Evolutionary conservation across 1,284 basidiomycete genomes (phyloP), one percentile per base, ranked within the genome.

Genomic region (Cutaneotrichosporon sp.): DNA sequence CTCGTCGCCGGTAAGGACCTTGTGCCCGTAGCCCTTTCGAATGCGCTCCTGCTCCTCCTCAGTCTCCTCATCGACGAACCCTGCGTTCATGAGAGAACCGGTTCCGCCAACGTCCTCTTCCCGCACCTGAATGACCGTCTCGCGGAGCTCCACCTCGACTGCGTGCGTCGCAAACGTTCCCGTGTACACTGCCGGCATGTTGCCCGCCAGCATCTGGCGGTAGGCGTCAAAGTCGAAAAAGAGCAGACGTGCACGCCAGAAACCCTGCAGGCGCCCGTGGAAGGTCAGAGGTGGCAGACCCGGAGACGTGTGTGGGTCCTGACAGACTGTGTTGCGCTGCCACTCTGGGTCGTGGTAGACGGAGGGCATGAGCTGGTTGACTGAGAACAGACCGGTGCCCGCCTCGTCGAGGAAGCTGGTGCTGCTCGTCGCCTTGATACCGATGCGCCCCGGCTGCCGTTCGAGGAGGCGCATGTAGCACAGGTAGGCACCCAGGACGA

Each of bases 171-270:
- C 73, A 60, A 77, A 79, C 2, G 71, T 72, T 3, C 75, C 76
- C 20, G 78, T 78, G 59, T 81, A 82, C 13, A 82, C 66, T 3
- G 69, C 71, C 0, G 75, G 63, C 64, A 82, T 77, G 52, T 81
- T 70, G 0, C 83, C 83, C 2, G 73, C 77, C 2, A 83, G 70
- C 71, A 84, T 81, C 54, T 82, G 76, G 31, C 81, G 76, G 58
- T 84, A 84, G 34, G 78, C 76, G 50, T 82, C 81, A 62, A 83
- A 83, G 67, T 84, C 82, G 68, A 82, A 83, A 66, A 83, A 84
- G 52, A 81, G 72, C 65, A 83, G 82, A n/a, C 80, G 73, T 2
- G 82, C 83, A 52, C 82, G 78, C 82, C 82, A 84, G 45, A 74
- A 77, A 0, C 83, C 83, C 33, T 78, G 65, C n/a, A 83, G 63